Conservation (phyloP, 2,329 filamentous ascomycete species). For the Podosphaera aphanis region DNA sequence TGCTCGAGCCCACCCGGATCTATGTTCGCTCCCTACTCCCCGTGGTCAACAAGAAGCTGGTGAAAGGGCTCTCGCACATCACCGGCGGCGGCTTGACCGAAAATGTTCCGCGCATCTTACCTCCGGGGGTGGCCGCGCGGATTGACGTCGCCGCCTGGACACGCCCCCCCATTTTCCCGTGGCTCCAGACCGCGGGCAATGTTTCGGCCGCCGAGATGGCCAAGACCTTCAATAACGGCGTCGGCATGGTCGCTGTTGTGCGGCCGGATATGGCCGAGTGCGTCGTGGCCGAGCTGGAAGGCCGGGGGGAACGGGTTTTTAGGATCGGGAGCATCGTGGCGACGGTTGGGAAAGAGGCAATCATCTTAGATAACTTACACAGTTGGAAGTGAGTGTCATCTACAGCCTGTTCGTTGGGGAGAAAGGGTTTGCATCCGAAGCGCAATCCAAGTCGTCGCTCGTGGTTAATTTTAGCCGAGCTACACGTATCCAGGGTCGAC, state of each 20-base stretch:
- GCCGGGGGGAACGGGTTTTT: slow-evolving; percentile 53
- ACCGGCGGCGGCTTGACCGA: slow-evolving; percentile 83
- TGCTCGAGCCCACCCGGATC: slow-evolving; percentile 78
- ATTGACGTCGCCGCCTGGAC: slow-evolving; percentile 59
- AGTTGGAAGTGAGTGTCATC: slow-evolving; percentile 14
- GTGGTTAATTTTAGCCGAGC: too few species aligned
- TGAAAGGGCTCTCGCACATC: slow-evolving; percentile 93
- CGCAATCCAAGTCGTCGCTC: too few species aligned
- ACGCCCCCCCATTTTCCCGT: slow-evolving; percentile 58
- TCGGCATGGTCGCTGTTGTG: slow-evolving; percentile 85
- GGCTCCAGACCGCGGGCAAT: slow-evolving; percentile 54
- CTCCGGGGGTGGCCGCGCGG: slow-evolving; percentile 47
- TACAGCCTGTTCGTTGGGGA: too few species aligned
- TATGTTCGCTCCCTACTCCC: slow-evolving; percentile 69
- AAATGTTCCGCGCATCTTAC: slow-evolving; percentile 88
- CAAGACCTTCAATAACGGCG: slow-evolving; percentile 78
- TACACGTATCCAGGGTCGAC: too few species aligned
- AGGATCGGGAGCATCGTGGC: slow-evolving; percentile 48
- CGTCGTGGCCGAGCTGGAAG: slow-evolving; percentile 35
- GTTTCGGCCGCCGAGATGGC: slow-evolving; percentile 63
- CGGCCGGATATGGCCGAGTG: slow-evolving; percentile 35
- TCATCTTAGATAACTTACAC: slow-evolving; percentile 34
- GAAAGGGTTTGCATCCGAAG: too few species aligned
- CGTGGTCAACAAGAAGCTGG: slow-evolving; percentile 33
- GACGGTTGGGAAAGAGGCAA: slow-evolving; percentile 30